Evolutionary conservation across 495 filamentous ascomycete genomes (phyloP).

Genomic region (Bacidia rubella): DNA sequence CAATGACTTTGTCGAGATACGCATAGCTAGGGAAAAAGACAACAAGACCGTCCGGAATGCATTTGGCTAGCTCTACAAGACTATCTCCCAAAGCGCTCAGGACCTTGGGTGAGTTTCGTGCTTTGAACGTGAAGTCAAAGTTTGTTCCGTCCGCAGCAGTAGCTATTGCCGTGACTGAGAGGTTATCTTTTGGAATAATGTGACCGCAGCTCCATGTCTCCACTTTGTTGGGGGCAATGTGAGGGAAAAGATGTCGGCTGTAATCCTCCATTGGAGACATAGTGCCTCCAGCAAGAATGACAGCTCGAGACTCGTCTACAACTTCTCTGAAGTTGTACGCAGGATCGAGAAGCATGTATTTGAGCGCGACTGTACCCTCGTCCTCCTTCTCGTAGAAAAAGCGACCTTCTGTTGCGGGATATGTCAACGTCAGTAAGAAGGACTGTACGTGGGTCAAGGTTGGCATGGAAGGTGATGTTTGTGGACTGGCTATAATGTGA

Average conservation of each 20-base stretch:
- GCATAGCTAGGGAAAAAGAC: conserved; percentile 93
- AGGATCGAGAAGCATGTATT: conserved; percentile 88
- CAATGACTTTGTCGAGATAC: conserved; percentile 64
- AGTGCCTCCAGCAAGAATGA: conserved; percentile 87
- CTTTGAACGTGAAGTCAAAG: conserved; percentile 81
- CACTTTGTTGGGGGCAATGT: conserved; percentile 48
- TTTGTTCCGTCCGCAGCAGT: conserved; percentile 40
- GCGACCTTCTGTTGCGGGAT: conserved; percentile 74
- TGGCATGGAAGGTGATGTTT: conserved; percentile 53
- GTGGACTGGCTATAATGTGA: no score
- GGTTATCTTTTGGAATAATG: conserved; percentile 72
- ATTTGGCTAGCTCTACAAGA: conserved; percentile 52
- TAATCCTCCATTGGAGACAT: conserved; percentile 97
- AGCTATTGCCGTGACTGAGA: conserved; percentile 55
- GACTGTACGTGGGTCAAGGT: conserved; percentile 71
- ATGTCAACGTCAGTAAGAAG: conserved; percentile 73
- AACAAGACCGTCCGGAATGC: conserved; percentile 84
- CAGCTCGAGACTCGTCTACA: conserved; percentile 71
- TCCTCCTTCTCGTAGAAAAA: conserved; percentile 60
- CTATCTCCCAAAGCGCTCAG: conserved; percentile 63
- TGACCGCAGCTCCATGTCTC: conserved; percentile 84
- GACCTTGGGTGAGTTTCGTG: conserved; percentile 45
- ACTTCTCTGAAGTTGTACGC: conserved; percentile 83
- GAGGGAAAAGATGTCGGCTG: conserved; percentile 68
- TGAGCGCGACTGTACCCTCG: conserved; percentile 46